Evolutionary conservation across 495 filamentous ascomycete genomes (phyloP).

Genomic region (Penicillium cinerascens): DNA sequence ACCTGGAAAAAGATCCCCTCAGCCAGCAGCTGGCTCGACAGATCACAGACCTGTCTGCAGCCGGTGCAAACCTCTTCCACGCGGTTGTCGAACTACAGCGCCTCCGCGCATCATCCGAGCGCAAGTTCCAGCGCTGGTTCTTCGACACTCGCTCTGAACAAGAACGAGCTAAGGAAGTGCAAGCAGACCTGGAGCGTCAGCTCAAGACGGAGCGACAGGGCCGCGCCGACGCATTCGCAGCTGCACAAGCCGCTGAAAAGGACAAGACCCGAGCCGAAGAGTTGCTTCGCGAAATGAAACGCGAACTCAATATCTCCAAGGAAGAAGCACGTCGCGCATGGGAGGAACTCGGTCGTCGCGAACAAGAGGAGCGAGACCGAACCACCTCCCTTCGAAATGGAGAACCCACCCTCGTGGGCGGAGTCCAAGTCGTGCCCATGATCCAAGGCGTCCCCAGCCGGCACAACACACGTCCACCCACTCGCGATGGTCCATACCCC

Average conservation of each 20-base stretch:
- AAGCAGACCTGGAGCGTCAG: conserved; percentile 70
- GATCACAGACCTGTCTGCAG: conserved; percentile 91
- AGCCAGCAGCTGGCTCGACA: conserved; percentile 87
- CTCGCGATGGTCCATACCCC: conserved; percentile 44
- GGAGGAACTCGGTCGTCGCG: conserved; percentile 92
- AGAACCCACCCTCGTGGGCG: conserved; percentile 84
- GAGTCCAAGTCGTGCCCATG: conserved; percentile 96
- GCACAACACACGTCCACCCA: conserved; percentile 53
- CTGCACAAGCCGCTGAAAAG: conserved; percentile 59
- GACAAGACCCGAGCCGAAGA: conserved; percentile 69
- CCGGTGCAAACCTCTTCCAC: conserved; percentile 95
- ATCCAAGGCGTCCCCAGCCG: conserved; percentile 69
- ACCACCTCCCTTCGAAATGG: conserved; percentile 80
- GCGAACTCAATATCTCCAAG: conserved; percentile 90
- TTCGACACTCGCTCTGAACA: conserved; percentile 88
- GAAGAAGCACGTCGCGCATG: conserved; percentile 94
- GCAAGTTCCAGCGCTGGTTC: conserved; percentile 99
- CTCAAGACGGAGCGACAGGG: conserved; percentile 69
- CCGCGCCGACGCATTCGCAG: conserved; percentile 59
- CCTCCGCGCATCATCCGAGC: conserved; percentile 90
- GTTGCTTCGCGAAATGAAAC: conserved; percentile 76
- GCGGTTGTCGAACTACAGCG: conserved; percentile 95
- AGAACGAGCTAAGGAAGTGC: conserved; percentile 80
- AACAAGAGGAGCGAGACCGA: conserved; percentile 94
- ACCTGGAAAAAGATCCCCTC: conserved; percentile 75